These are phyloP conservation scores for Sclerotinia trifoliorum DNA, from an alignment of 2,329 filamentous ascomycete species.

Conservation along the genomic window DNA sequence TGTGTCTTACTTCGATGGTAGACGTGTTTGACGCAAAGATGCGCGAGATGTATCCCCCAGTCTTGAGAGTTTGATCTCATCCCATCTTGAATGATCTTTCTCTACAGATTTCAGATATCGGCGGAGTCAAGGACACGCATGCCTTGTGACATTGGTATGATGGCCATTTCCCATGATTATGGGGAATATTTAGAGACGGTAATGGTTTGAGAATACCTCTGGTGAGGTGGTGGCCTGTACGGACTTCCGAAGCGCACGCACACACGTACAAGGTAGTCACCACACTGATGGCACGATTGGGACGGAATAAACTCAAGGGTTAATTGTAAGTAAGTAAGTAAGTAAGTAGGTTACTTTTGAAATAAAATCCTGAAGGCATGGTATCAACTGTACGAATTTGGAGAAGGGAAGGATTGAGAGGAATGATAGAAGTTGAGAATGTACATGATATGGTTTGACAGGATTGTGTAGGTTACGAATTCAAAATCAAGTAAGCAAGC, in stretches of 20 bases:
- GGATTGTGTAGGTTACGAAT: neutral
- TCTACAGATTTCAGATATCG: neutral
- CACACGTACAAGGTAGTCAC: neutral
- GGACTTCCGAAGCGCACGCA: constrained; percentile 3
- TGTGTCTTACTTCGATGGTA: neutral
- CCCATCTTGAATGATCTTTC: neutral
- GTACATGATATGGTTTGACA: neutral
- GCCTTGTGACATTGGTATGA: neutral
- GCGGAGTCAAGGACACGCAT: neutral
- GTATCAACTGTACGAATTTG: neutral
- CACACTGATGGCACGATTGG: neutral
- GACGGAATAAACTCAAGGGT: neutral
- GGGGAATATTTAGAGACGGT: constrained; percentile 10
- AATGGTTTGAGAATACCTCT: constrained; percentile 8
- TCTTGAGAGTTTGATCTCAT: constrained; percentile 11
- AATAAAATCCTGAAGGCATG: neutral
- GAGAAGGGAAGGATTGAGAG: neutral
- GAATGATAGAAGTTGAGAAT: neutral
- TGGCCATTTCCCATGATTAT: neutral
- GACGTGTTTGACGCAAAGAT: constrained; percentile 9
- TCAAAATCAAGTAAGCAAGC: constrained; percentile 3
- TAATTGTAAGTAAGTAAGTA: neutral
- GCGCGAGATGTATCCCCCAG: neutral
- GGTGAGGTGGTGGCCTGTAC: neutral
- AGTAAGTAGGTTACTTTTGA: neutral